Base-by-base conservation (phyloP, 257 asterid genomes). In the Nicotiana obtusifolia region DNA sequence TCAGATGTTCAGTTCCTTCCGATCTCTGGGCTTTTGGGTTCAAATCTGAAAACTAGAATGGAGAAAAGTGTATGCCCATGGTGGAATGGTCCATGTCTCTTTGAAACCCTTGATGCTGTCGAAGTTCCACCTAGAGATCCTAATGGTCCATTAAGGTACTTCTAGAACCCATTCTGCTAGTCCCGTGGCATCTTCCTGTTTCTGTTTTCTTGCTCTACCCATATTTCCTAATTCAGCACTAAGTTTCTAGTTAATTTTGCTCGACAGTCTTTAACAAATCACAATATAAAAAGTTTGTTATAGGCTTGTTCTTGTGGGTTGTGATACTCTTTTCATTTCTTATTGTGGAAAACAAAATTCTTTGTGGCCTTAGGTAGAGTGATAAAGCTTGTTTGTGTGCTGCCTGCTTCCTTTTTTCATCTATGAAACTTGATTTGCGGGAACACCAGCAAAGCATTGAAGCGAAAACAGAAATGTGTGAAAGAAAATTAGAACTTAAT, bases 31-130 rank as follows among this genome's bases (percentile, higher is more conserved):
- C 97, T 97, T 77, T 14, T 88, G 80, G 98, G 99, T 76, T 16
- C 88, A 84, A 97, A 97, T 83, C 85, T 97, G 97, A 86, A 94
- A 85, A 87, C 90, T 66, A 85, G 93, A 85, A 15, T 92, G 80
- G 97, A 90, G 56, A 91, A 82, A 82, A 90, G 87, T 78, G 24
- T 85, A 16, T 97, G 99, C 82, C 87, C 98, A 19, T 97, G 99
- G 99, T 97, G 95, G 95, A 67, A 86, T 56, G 99, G 99, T 56
- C 91, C 91, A 14, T 94, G 97, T 85, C 95, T 97, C 76, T 97
- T 97, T 89, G 99, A 97, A 84, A 95, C 89, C 83, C 99, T 97
- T 80, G 98, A 97, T 86, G 91, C 88, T 33, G 81, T 93, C 64
- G 97, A 97, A 90, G 87, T 88, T 86, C 98, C 95, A 5, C 10